Evolutionary conservation across 441 rosid species (phyloP).

Genomic region (Oxalis stricta): DNA sequence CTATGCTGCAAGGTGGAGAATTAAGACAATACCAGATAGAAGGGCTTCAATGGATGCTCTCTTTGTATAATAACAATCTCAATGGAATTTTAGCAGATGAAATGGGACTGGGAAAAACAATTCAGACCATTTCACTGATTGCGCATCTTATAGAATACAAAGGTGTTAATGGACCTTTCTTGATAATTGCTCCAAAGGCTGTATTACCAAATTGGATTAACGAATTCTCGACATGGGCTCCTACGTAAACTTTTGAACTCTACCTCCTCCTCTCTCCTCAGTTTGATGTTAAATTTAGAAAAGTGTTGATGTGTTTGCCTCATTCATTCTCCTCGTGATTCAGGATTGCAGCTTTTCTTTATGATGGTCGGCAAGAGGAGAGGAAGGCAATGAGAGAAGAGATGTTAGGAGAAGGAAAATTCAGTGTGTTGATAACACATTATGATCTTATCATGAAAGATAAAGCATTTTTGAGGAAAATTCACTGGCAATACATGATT

Average conservation of each 20-base stretch:
- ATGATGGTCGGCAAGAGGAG: slow-evolving; percentile 96
- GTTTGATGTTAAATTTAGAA: too few relatives aligned
- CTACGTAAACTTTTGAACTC: slow-evolving; percentile 31
- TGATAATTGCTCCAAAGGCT: slow-evolving; percentile 99
- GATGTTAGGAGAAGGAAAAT: slow-evolving; percentile 49
- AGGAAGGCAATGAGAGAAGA: slow-evolving; percentile 79
- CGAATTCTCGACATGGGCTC: slow-evolving; percentile 93
- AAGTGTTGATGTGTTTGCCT: too few relatives aligned
- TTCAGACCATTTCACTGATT: slow-evolving; percentile 88
- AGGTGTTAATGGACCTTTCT: slow-evolving; percentile 76
- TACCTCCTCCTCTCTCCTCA: too few relatives aligned
- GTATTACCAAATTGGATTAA: slow-evolving; percentile 93
- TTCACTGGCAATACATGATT: slow-evolving; percentile 81
- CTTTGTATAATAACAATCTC: slow-evolving; percentile 90
- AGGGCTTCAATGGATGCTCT: slow-evolving; percentile 99
- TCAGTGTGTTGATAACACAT: slow-evolving; percentile 82
- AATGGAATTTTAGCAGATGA: slow-evolving; percentile 99
- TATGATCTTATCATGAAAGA: slow-evolving; percentile 97
- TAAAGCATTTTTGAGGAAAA: slow-evolving; percentile 80
- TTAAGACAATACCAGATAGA: slow-evolving; percentile 87
- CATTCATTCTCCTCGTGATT: slow-evolving; percentile 15
- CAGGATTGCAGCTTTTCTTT: slow-evolving; percentile 87
- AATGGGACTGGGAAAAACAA: slow-evolving; percentile 99
- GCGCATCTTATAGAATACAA: slow-evolving; percentile 91
- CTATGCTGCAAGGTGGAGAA: slow-evolving; percentile 90